Percentiles rank a stretch among this genome's conserved stretches.
These are phyloP conservation scores for Abrus precatorius DNA, from an alignment of 306 rosid genomes.

Conservation along the genomic window DNA sequence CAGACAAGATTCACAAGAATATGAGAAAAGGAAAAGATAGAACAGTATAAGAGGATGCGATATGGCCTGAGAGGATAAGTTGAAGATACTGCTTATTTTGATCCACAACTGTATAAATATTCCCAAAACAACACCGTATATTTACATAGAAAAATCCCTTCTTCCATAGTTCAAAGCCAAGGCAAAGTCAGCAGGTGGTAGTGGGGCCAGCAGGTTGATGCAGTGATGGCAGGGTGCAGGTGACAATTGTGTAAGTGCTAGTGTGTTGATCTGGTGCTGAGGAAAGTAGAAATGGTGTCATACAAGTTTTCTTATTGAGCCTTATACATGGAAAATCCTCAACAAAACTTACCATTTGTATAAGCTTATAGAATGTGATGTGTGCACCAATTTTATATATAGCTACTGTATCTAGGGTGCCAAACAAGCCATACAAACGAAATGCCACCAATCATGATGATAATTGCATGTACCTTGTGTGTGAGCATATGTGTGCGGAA, in stretches of 20 bases:
- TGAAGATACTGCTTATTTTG: too few species aligned
- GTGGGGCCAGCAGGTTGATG: not conserved
- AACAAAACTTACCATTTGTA: not conserved
- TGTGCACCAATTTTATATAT: not conserved
- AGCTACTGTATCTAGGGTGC: not conserved
- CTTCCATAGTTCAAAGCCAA: not conserved
- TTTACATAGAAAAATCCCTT: not conserved
- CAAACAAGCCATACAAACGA: not conserved
- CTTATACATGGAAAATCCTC: not conserved
- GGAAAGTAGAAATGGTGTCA: not conserved
- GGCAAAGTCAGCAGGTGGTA: not conserved
- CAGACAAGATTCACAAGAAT: not conserved
- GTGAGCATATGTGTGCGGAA: not conserved
- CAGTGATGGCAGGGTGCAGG: not conserved
- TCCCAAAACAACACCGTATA: not conserved
- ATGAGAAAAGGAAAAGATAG: conserved; percentile 9
- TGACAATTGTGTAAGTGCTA: not conserved
- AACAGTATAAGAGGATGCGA: conserved; percentile 1
- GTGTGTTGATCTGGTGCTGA: not conserved
- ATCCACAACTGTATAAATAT: not conserved
- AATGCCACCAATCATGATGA: conserved; percentile 21
- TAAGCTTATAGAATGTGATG: not conserved
- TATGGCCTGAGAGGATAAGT: not conserved
- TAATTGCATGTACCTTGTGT: not conserved
- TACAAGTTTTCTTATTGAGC: conserved; percentile 13